Evolutionary conservation across 306 rosid genomes (phyloP).

Genomic region (Vicia faba): DNA sequence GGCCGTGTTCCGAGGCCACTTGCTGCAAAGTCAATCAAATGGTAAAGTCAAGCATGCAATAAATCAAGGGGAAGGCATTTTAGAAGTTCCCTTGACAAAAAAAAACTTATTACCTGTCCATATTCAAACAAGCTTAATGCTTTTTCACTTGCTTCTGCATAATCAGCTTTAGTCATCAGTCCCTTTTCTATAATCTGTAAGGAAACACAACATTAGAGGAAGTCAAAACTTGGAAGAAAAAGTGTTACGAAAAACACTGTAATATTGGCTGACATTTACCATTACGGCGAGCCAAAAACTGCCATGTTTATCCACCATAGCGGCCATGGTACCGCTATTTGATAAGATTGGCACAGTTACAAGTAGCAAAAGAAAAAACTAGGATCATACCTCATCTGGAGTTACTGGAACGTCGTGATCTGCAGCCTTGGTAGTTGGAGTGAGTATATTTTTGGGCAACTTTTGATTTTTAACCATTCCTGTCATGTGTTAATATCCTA

Average conservation of each 20-base stretch:
- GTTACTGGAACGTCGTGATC: slow-evolving; percentile 91
- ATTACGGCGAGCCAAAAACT: no score
- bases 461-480: slow-evolving; percentile 88
- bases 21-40: slow-evolving; percentile 56
- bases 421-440: slow-evolving; percentile 95
- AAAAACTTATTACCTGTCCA: slow-evolving; percentile 72
- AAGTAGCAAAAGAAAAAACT: slow-evolving; percentile 25
- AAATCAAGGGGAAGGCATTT: slow-evolving; percentile 10
- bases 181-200: slow-evolving; percentile 70
- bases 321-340: no score
- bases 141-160: slow-evolving; percentile 76
- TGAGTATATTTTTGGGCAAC: slow-evolving; percentile 74
- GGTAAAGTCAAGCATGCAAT: slow-evolving; percentile 20
- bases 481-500: slow-evolving; percentile 37
- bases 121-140: slow-evolving; percentile 76
- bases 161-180: slow-evolving; percentile 81
- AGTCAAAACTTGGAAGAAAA: slow-evolving; percentile 28
- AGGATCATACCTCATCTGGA: slow-evolving; percentile 76
- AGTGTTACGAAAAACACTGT: no score
- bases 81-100: slow-evolving; percentile 11
- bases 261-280: no score
- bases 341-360: no score
- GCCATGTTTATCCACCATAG: no score
- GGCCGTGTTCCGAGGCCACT: slow-evolving; percentile 90
- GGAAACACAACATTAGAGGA: slow-evolving; percentile 34